phyloP scores from a whole-genome alignment of 2,329 filamentous ascomycete species.

The Fusarium aywerte region DNA sequence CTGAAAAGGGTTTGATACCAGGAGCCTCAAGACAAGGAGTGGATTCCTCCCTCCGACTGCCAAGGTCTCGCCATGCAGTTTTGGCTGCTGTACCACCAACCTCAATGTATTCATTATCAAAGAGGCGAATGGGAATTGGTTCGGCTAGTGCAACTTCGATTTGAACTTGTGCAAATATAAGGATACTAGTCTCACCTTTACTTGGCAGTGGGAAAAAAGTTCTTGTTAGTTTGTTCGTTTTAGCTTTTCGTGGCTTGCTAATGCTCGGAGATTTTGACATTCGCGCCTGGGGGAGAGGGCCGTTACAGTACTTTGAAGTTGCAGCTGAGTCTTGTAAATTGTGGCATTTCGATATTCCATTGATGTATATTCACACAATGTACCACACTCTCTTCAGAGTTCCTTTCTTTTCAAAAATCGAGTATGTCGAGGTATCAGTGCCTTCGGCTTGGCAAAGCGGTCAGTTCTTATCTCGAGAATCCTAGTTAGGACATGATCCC shows the following conservation, averaged over 20 bases:
- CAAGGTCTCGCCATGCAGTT: conserved; percentile 19
- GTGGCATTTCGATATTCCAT: background rate
- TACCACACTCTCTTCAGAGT: background rate
- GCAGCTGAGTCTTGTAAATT: background rate
- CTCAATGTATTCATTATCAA: too few species aligned
- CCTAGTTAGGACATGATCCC: conserved; percentile 27
- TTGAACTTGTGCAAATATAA: conserved; percentile 20
- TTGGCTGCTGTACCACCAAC: too few species aligned
- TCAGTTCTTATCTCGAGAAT: conserved; percentile 25
- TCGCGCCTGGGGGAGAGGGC: background rate
- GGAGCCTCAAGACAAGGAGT: conserved; percentile 30
- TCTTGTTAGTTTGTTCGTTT: background rate
- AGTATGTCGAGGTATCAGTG: conserved; percentile 5
- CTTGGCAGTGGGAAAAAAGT: conserved; percentile 18
- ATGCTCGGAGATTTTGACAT: conserved; percentile 16
- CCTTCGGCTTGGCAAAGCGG: conserved; percentile 12
- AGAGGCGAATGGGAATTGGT: conserved; percentile 7
- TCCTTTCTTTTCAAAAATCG: background rate
- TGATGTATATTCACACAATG: background rate
- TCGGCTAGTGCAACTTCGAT: conserved; percentile 1
- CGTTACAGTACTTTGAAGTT: background rate
- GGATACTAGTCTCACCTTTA: conserved; percentile 4
- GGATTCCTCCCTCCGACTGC: conserved; percentile 7
- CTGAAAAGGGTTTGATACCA: conserved; percentile 32
- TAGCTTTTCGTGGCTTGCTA: conserved; percentile 8